Base-by-base conservation (phyloP, 768 basidiomycete genomes). In the Tricholoma terreum region DNA sequence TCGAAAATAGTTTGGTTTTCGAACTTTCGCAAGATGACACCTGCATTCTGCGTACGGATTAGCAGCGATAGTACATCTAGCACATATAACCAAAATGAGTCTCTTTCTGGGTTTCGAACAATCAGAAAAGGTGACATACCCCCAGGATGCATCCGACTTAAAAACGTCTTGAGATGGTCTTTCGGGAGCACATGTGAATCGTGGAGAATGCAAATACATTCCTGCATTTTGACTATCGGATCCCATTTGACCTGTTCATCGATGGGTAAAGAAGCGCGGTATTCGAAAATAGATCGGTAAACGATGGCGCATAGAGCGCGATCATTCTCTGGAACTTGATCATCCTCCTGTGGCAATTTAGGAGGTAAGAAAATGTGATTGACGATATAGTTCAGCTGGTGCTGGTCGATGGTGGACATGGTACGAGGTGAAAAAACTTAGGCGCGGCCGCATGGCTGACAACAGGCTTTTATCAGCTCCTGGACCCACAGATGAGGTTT, bases 41-140 rank as follows among this genome's bases (percentile, higher is more conserved):
- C 79, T 3, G 77, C 80, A 50, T 84, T 84, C 55, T 84, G 83
- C 0, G 74, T 71, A 21, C 67, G 68, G 31, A 84, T 69, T 4
- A 70, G 71, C 40, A 79, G 68, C 17, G 68, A 65, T 3, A 77
- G 55, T 7, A 71, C 63, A 52, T 75, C 82, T 54, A 17, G 24
- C 4, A 19, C 15, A 17, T 40, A 19, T 19, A 8, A 35, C 38
- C 10, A 21, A 4, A 21, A 8, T 42, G 21, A 42, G 40, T 9
- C 40, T 19, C 21, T 27, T 27, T 27, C 24, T 2, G 19, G 0
- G 7, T 42, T 21, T 19, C 17, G 8, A n/a, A 27, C 48, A 14
- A 43, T 3, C n/a, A 22, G 30, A 34, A 15, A 5, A 38, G 7
- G 8, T 10, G 9, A 38, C 61, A 51, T 60, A 69, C 67, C 70